Evolutionary conservation across 2,329 filamentous ascomycete genomes (phyloP), one percentile per base, ranked within the genome.

Genomic region (Microcera coccophila): DNA sequence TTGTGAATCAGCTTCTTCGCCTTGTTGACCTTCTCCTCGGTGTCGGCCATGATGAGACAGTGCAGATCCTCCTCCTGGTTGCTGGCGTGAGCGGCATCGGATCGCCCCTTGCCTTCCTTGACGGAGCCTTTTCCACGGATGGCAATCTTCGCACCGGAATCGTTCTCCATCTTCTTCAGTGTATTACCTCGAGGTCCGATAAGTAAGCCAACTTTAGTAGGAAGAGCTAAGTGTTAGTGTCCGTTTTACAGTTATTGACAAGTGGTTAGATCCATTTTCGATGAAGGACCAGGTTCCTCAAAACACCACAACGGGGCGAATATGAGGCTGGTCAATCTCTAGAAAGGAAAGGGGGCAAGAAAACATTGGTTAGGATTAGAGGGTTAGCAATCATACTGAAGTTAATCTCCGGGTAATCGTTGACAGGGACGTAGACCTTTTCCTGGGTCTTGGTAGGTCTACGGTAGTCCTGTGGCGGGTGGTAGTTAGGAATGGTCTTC

Each of bases 361-460:
- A 31, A 43, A 55, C 58, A 72, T 66, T 74, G 70, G 73, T 86
- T 84, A 86, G 82, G 75, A 82, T 87, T 85, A 84, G 55, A 90
- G 89, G 90, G 89, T 95, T 95, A 95, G 90, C 85, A 90, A 93
- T 91, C 91, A 91, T 96, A 98, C 93, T 98, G 89, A 98, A 98
- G 85, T 98, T 98, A 84, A 98, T 97, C 73, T 98, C 93, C 79
- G 93, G 93, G 71, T 98, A 98, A 73, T 98, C 93, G 82, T 98
- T 98, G 76, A 98, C 93, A 68, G 93, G 93, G 70, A 98, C 93
- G 69, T 98, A 98, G 86, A 98, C 94, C 79, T 98, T 98, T 79
- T 98, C 93, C 74, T 98, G 93, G 66, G 93, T 98, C 86, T 98
- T 98, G 68, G 91, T 97, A 50, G 93, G 93, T 62, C 93, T 88